phyloP scores from a whole-genome alignment of 2,329 filamentous ascomycete species.

The Scopulariopsis brevicaulis region DNA sequence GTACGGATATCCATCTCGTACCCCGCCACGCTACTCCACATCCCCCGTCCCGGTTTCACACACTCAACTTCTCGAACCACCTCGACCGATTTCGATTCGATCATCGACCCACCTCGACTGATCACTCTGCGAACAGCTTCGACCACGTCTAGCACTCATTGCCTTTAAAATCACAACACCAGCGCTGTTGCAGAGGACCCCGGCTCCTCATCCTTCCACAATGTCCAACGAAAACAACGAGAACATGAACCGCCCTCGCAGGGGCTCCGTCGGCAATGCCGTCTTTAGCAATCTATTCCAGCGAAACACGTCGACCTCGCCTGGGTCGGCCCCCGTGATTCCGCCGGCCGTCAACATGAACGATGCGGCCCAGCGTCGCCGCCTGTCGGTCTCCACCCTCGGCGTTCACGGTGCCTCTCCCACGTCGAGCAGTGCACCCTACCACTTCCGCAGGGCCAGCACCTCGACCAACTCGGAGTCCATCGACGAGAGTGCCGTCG shows the following conservation, averaged over 20 bases:
- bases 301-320: conserved; percentile 39
- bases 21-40: not conserved
- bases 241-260: conserved; percentile 28
- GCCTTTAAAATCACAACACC: not conserved
- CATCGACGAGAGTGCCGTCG: conserved; percentile 62
- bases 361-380: conserved; percentile 46
- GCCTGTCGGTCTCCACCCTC: conserved; percentile 63
- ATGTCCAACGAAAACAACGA: conserved; percentile 6
- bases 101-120: conserved; percentile 1
- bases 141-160: not conserved
- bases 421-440: conserved; percentile 33
- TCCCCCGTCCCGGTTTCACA: conserved; percentile 3
- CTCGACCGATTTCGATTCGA: not conserved
- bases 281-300: conserved; percentile 48
- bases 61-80: conserved; percentile 4
- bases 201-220: not conserved
- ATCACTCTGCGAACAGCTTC: not conserved
- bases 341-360: conserved; percentile 30
- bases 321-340: conserved; percentile 29
- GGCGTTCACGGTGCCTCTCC: conserved; percentile 64
- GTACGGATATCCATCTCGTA: not conserved
- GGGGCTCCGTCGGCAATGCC: conserved; percentile 44
- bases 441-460: conserved; percentile 51
- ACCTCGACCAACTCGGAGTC: conserved; percentile 54
- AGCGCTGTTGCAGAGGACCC: not conserved